phyloP scores from a whole-genome alignment of 495 filamentous ascomycete genomes.

The Neurospora intermedia region DNA sequence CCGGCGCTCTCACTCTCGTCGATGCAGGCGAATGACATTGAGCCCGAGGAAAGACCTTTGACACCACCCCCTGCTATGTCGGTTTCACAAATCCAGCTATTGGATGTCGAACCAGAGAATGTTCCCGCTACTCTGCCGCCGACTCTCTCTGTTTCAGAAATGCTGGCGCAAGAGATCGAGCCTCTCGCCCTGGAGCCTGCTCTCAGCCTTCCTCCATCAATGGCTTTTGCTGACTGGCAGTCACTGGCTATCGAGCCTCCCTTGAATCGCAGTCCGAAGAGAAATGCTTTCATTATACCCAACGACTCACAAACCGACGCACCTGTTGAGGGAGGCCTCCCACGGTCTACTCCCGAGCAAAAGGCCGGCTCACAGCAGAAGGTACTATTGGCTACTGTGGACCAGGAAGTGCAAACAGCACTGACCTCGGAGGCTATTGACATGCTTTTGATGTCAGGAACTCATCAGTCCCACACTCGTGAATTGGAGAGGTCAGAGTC shows the following conservation, averaged over 20 bases:
- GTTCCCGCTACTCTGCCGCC: neutral
- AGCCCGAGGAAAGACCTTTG: conserved; percentile 5
- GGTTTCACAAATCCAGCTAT: conserved; percentile 11
- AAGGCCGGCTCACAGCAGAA: conserved; percentile 24
- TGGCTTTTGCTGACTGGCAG: conserved; percentile 40
- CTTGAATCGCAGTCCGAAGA: conserved; percentile 34
- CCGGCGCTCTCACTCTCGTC: conserved; percentile 9
- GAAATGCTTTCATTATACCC: conserved; percentile 39
- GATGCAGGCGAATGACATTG: conserved; percentile 7
- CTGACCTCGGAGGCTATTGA: conserved; percentile 66
- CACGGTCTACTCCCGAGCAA: conserved; percentile 27
- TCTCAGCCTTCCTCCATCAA: conserved; percentile 5
- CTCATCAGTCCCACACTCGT: conserved; percentile 21
- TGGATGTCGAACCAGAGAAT: conserved; percentile 11
- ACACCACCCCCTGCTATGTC: conserved; percentile 8
- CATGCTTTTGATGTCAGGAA: conserved; percentile 42
- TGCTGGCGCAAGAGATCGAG: conserved; percentile 7
- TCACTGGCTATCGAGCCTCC: conserved; percentile 42
- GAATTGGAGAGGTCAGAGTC: conserved; percentile 14
- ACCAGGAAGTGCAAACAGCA: conserved; percentile 65
- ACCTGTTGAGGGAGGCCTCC: conserved; percentile 8
- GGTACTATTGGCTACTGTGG: conserved; percentile 33
- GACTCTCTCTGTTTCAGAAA: neutral
- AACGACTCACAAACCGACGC: conserved; percentile 18
- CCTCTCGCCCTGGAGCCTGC: neutral